These are phyloP conservation scores for Botrytis deweyae DNA, from an alignment of 2,329 filamentous ascomycete species.

Conservation along the genomic window DNA sequence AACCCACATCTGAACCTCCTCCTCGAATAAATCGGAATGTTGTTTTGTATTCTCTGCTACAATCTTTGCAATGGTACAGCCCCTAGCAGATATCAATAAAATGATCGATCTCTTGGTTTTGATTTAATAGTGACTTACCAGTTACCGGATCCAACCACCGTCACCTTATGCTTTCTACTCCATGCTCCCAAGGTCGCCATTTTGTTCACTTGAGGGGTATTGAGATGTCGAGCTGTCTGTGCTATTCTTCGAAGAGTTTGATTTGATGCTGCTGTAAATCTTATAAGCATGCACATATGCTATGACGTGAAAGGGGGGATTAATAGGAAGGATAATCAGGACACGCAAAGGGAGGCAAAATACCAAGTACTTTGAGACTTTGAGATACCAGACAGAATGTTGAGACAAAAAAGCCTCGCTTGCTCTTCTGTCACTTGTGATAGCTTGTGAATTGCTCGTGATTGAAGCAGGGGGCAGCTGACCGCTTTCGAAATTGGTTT, in stretches of 20 bases:
- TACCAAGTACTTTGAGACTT: not conserved
- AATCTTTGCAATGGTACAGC: slow-evolving; percentile 96
- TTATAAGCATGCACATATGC: slow-evolving; percentile 28
- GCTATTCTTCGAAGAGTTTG: slow-evolving; percentile 28
- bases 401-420: slow-evolving; percentile 12
- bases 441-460: not conserved
- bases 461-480: slow-evolving; percentile 6
- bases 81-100: slow-evolving; percentile 54
- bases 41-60: slow-evolving; percentile 85
- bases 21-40: slow-evolving; percentile 78
- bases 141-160: slow-evolving; percentile 92
- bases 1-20: slow-evolving; percentile 97
- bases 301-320: not conserved
- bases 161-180: slow-evolving; percentile 83
- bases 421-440: slow-evolving; percentile 11
- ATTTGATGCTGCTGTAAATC: slow-evolving; percentile 26
- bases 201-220: slow-evolving; percentile 28
- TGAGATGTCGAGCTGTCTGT: slow-evolving; percentile 30
- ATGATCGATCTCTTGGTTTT: not conserved
- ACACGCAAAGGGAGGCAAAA: slow-evolving; percentile 12
- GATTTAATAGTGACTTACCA: slow-evolving; percentile 57
- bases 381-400: not conserved
- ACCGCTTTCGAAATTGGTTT: slow-evolving; percentile 8
- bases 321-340: not conserved
- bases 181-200: slow-evolving; percentile 47